Conservation (phyloP, 2,329 filamentous ascomycete species). For the Hypoxylon sp. region DNA sequence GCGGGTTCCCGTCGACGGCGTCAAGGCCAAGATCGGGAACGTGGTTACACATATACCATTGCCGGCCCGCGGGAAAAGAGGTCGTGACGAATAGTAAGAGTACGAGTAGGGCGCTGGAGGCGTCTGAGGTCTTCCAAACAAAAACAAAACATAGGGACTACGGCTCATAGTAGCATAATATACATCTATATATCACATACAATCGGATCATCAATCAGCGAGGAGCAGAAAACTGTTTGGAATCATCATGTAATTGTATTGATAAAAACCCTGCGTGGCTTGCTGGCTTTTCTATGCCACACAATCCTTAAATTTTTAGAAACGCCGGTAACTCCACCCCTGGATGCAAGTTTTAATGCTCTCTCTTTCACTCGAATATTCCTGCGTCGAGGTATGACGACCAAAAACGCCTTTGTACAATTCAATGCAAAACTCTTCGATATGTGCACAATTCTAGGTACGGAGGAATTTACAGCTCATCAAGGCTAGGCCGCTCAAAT, state of each 20-base stretch:
- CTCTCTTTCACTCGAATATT: constrained; percentile 11
- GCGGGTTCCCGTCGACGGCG: constrained; percentile 65
- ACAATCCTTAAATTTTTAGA: too few relatives aligned
- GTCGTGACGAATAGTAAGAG: background rate
- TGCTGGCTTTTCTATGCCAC: constrained; percentile 20
- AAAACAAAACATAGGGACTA: background rate
- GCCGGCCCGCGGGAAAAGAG: constrained; percentile 32
- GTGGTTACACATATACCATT: constrained; percentile 66
- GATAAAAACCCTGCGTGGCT: background rate
- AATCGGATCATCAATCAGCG: constrained; percentile 6
- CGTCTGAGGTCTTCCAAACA: too few relatives aligned
- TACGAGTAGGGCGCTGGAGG: background rate
- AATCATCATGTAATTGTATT: constrained; percentile 13
- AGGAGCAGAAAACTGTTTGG: background rate
- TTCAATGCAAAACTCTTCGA: constrained; percentile 11
- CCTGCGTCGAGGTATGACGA: constrained; percentile 13
- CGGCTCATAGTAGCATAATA: background rate
- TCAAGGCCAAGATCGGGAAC: constrained; percentile 84
- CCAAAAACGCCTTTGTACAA: constrained; percentile 21
- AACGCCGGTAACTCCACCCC: constrained; percentile 35
- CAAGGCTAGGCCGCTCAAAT: constrained; percentile 57
- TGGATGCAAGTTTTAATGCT: constrained; percentile 28
- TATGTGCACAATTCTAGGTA: constrained; percentile 1
- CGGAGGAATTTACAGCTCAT: constrained; percentile 59
- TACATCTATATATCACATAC: background rate